Base-by-base conservation (phyloP, 306 rosid genomes). In the Cyclanthera cordifolia region DNA sequence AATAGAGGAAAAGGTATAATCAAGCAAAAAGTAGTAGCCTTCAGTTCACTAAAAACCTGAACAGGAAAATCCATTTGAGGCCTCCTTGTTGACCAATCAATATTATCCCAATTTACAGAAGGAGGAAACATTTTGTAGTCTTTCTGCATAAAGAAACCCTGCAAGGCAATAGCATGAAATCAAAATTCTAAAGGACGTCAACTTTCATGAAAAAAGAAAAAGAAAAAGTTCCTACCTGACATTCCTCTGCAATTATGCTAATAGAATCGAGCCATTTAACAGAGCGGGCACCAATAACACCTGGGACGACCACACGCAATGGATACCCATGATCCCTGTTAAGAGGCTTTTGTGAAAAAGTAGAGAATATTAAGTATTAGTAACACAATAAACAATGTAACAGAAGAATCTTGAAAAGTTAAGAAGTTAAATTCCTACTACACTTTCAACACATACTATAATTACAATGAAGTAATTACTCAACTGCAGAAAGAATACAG, bases 61-160 rank as follows among this genome's bases (percentile, higher is more conserved):
- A 93, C 88, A 9, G 98, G 96, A 78, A 93, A 89, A 78, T 93
- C 98, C 98, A 93, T 93, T 80, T 89, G 96, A 0, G 98, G 95
- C 65, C 79, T 84, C 84, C 98, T 79, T 54, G 81, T 86, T 9
- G 90, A 80, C 98, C 98, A 93, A 77, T 86, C 43, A 46, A 93
- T 93, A 68, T 89, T 93, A 21, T 90, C 90, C 98, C 98, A 93
- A 85, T 89, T 74, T 60, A 93, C 95, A 0, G 94, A 77, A 66
- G 98, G 96, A 41, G 64, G 98, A 82, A 93, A 89, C 95, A 93
- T 89, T 85, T 93, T 93, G 86, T 93, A 93, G 86, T 93, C 98
- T 59, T 79, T 89, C 84, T 93, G 98, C 98, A 89, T 89, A 78
- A 93, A 93, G 88, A 93, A 93, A 46, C 98, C 98, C 98, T 93